Conservation (phyloP, 1,284 basidiomycete genomes). For the Laetiporus sulphureus region DNA sequence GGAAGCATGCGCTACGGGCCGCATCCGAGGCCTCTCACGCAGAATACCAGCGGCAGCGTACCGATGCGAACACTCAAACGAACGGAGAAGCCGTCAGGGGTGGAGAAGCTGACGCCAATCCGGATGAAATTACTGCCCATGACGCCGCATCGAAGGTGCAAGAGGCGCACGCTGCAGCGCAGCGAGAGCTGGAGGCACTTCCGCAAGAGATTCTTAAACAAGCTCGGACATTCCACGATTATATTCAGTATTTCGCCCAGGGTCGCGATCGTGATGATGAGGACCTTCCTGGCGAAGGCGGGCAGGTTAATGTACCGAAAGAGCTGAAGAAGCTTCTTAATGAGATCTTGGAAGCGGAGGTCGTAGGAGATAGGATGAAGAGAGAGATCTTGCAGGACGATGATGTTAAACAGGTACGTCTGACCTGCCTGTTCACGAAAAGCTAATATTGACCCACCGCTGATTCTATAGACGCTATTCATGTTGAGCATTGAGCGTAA, state of each 20-base stretch:
- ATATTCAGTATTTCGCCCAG: constrained; percentile 35
- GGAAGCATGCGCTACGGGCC: constrained; percentile 16
- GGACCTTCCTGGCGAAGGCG: constrained; percentile 10
- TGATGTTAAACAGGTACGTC: constrained; percentile 42
- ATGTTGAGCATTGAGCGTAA: constrained; percentile 48
- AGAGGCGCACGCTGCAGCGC: constrained; percentile 19
- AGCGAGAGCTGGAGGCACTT: constrained; percentile 38
- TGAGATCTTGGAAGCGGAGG: constrained; percentile 36
- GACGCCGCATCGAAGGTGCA: constrained; percentile 12
- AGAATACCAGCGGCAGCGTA: not conserved
- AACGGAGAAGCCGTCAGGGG: constrained; percentile 2
- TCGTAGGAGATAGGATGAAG: constrained; percentile 33
- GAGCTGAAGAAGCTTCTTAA: constrained; percentile 38
- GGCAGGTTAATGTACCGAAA: constrained; percentile 26
- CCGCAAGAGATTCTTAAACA: constrained; percentile 42
- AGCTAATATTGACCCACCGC: not conserved
- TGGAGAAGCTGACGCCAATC: constrained; percentile 1
- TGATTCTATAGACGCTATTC: constrained; percentile 36
- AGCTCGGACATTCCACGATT: constrained; percentile 38
- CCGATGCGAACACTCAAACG: not conserved
- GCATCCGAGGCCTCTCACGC: constrained; percentile 8
- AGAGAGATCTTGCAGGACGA: constrained; percentile 42
- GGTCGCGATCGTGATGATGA: constrained; percentile 10
- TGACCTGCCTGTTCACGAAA: not conserved
- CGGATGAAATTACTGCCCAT: constrained; percentile 7